Evolutionary conservation across 2,329 filamentous ascomycete species (phyloP).

Genomic region (Colletotrichum viniferum): DNA sequence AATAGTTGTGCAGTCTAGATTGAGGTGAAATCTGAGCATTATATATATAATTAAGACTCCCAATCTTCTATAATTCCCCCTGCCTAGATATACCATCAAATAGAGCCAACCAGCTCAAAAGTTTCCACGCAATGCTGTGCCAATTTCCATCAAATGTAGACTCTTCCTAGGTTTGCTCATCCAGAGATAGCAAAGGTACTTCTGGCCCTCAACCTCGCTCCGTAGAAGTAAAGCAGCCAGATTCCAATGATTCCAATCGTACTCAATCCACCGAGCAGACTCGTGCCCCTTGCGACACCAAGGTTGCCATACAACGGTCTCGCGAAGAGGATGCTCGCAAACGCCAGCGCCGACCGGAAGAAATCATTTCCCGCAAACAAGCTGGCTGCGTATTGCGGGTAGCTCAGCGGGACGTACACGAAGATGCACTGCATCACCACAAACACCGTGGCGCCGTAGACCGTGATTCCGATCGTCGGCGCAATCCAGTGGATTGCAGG

Average conservation of each 20-base stretch:
- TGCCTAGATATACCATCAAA: background rate
- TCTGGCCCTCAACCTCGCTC: constrained; percentile 56
- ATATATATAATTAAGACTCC: background rate
- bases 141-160: background rate
- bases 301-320: constrained; percentile 64
- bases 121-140: background rate
- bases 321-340: constrained; percentile 63
- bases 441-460: constrained; percentile 58
- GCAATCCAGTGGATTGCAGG: constrained; percentile 57
- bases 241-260: constrained; percentile 62
- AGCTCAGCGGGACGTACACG: constrained; percentile 61
- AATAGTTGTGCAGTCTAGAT: background rate
- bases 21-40: background rate
- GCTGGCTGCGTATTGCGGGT: constrained; percentile 61
- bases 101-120: background rate
- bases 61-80: background rate
- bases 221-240: constrained; percentile 62
- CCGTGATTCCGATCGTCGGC: constrained; percentile 60
- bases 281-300: constrained; percentile 61
- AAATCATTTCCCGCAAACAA: constrained; percentile 68
- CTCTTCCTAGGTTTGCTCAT: background rate
- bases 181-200: constrained; percentile 59
- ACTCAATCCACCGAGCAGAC: constrained; percentile 59
- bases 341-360: constrained; percentile 61
- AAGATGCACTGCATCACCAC: constrained; percentile 65